Evolutionary conservation across 345 rosid genomes (phyloP).

Genomic region (Cardiospermum halicacabum): DNA sequence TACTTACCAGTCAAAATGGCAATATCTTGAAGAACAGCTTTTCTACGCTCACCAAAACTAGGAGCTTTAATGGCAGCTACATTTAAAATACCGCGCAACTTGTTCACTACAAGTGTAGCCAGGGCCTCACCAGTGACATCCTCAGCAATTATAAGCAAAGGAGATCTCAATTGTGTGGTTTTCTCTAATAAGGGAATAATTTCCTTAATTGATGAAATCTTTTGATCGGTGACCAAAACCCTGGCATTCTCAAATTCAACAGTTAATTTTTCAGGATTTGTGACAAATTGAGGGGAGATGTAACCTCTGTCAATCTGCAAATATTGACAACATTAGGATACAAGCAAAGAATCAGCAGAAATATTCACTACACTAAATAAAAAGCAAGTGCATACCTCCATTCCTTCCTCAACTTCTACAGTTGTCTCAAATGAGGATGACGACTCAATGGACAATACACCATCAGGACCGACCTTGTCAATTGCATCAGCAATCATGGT

Average conservation of each 20-base stretch:
- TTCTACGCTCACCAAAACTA: constrained; percentile 95
- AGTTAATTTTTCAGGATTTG: constrained; percentile 79
- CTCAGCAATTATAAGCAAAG: constrained; percentile 89
- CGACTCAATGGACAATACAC: constrained; percentile 94
- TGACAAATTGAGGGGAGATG: constrained; percentile 92
- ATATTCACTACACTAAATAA: neutral
- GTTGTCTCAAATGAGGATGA: constrained; percentile 97
- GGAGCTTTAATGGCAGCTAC: constrained; percentile 98
- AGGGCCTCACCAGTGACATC: constrained; percentile 95
- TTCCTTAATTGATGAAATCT: constrained; percentile 88
- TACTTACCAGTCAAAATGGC: constrained; percentile 80
- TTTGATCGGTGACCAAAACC: constrained; percentile 88
- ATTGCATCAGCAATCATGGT: constrained; percentile 97
- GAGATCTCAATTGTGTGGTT: constrained; percentile 87
- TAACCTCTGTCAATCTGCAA: constrained; percentile 93
- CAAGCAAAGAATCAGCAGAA: no score
- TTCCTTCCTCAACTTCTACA: constrained; percentile 96
- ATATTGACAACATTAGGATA: constrained; percentile 9
- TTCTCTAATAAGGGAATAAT: constrained; percentile 89
- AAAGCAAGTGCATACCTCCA: constrained; percentile 47
- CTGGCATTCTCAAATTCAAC: constrained; percentile 96
- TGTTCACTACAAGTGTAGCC: constrained; percentile 95
- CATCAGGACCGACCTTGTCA: constrained; percentile 99
- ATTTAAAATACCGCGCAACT: constrained; percentile 82
- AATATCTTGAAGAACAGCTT: constrained; percentile 92